These are phyloP conservation scores for Carex kokanica DNA, from an alignment of 176 grass and related monocot species.

Conservation along the genomic window DNA sequence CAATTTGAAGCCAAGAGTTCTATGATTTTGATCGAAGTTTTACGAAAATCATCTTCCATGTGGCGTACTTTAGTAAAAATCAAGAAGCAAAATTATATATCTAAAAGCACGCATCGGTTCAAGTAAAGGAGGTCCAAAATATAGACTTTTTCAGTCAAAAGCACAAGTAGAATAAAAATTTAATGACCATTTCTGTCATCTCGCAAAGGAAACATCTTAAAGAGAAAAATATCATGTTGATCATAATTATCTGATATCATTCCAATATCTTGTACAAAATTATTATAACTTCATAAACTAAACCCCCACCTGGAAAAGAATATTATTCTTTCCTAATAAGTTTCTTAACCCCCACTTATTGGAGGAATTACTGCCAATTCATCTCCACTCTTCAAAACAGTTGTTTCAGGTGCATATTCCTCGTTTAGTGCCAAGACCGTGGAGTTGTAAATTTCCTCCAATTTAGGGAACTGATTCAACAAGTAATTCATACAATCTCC, in stretches of 20 bases:
- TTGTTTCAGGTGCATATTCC: slow-evolving; percentile 63
- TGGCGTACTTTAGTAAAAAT: background rate
- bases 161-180: background rate
- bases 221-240: background rate
- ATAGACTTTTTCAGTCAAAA: background rate
- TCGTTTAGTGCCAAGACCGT: slow-evolving; percentile 85
- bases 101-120: background rate
- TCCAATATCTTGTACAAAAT: background rate
- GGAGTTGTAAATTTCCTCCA: slow-evolving; percentile 72
- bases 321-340: background rate
- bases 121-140: too few relatives aligned
- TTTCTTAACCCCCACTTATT: slow-evolving; percentile 61
- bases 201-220: background rate
- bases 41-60: background rate
- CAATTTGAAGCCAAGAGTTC: background rate
- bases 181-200: background rate
- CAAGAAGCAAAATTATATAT: background rate
- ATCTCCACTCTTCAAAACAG: slow-evolving; percentile 54
- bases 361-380: slow-evolving; percentile 87
- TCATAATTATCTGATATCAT: background rate
- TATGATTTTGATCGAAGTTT: background rate
- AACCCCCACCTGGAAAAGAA: slow-evolving; percentile 14
- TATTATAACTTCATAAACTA: slow-evolving; percentile 1
- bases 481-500: slow-evolving; percentile 56
- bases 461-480: slow-evolving; percentile 54